Evolutionary conservation across 139 green algal species (phyloP).

Genomic region (Chlorella vulgaris): DNA sequence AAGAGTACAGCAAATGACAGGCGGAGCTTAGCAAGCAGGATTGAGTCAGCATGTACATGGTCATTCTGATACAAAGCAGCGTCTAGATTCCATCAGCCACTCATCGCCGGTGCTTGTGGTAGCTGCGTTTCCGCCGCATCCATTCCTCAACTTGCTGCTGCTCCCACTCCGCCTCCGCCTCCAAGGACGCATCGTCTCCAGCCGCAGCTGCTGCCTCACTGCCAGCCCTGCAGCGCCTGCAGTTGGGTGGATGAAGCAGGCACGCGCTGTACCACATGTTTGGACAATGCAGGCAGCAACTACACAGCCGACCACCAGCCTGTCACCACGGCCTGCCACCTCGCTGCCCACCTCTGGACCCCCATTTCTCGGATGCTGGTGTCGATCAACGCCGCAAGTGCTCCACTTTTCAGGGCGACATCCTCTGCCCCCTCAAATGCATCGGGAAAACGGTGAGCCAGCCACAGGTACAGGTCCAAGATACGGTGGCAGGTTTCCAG

Average conservation of each 20-base stretch:
- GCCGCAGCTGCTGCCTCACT: neutral
- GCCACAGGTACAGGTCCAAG: conserved; percentile 64
- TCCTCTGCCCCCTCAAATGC: conserved; percentile 48
- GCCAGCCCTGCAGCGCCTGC: too few relatives aligned
- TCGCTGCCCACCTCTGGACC: neutral
- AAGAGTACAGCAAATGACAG: too few relatives aligned
- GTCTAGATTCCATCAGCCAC: too few relatives aligned
- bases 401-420: conserved; percentile 11
- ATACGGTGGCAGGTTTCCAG: conserved; percentile 41
- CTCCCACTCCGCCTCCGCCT: neutral
- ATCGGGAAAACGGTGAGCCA: conserved; percentile 60
- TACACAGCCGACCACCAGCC: too few relatives aligned
- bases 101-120: conserved; percentile 9
- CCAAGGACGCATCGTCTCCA: neutral
- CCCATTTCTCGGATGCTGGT: conserved; percentile 41
- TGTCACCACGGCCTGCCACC: neutral
- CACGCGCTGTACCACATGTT: too few relatives aligned
- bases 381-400: conserved; percentile 41
- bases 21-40: too few relatives aligned
- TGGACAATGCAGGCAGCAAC: too few relatives aligned
- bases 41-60: too few relatives aligned
- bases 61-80: too few relatives aligned
- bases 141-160: conserved; percentile 2
- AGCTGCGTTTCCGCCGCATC: conserved; percentile 1
- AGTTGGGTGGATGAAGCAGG: too few relatives aligned